A percentile compares a stretch with the other conserved stretches of the same genome.
phyloP scores from a whole-genome alignment of 352 stramenopile species.

The Globisporangium takayamanum region DNA sequence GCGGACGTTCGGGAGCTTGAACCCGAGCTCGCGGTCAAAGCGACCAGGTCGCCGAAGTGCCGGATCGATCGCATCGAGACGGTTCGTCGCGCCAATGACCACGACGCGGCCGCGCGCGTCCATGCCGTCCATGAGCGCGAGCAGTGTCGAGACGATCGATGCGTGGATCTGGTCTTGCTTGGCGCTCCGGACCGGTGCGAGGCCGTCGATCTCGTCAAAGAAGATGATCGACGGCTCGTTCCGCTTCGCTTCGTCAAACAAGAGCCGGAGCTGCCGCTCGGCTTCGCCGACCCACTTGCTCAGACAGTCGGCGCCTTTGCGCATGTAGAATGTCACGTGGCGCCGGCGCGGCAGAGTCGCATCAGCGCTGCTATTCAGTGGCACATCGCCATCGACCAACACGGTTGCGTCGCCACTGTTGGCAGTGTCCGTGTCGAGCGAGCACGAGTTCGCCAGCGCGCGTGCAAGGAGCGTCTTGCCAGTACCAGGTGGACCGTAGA shows the following conservation, averaged over 20 bases:
- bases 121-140: constrained; percentile 91
- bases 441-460: constrained; percentile 86
- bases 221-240: constrained; percentile 94
- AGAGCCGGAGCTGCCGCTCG: constrained; percentile 83
- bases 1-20: constrained; percentile 79
- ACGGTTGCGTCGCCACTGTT: background rate
- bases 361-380: constrained; percentile 4
- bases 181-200: constrained; percentile 87
- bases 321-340: constrained; percentile 92
- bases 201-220: constrained; percentile 93
- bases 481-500: constrained; percentile 89
- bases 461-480: constrained; percentile 90
- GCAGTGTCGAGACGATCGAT: constrained; percentile 89
- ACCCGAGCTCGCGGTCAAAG: constrained; percentile 90
- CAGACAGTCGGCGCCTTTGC: constrained; percentile 88
- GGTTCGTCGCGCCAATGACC: constrained; percentile 98
- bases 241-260: constrained; percentile 89
- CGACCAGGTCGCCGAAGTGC: constrained; percentile 91
- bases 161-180: constrained; percentile 94
- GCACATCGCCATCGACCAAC: background rate
- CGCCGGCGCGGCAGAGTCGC: constrained; percentile 23
- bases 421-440: constrained; percentile 21
- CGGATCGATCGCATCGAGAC: constrained; percentile 93
- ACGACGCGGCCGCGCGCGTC: constrained; percentile 88
- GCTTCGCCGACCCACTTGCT: constrained; percentile 92